Evolutionary conservation across 2,329 filamentous ascomycete species (phyloP).

Genomic region (Ascochyta koolunga): DNA sequence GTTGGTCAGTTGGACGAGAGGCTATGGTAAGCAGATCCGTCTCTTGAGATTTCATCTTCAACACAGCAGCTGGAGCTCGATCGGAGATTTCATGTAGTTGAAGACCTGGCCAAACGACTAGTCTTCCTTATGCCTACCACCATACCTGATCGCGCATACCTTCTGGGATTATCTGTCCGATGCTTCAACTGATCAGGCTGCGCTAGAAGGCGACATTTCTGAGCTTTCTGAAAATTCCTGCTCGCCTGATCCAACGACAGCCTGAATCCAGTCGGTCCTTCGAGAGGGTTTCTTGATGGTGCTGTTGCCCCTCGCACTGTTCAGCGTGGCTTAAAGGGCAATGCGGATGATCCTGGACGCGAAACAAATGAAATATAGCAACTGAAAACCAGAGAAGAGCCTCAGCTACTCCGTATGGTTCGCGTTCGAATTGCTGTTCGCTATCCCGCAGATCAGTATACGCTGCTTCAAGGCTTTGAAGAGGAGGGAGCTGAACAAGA

Average conservation of each 20-base stretch:
- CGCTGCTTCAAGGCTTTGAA: constrained; percentile 20
- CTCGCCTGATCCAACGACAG: too few relatives aligned
- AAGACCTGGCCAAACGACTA: too few relatives aligned
- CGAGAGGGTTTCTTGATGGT: constrained; percentile 26
- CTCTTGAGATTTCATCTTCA: constrained; percentile 14
- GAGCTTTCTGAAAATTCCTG: too few relatives aligned
- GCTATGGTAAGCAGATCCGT: not conserved
- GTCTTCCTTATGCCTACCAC: too few relatives aligned
- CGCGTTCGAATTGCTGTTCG: constrained; percentile 24
- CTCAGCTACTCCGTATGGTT: constrained; percentile 25
- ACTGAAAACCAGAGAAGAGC: constrained; percentile 22
- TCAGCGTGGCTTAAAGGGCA: constrained; percentile 27
- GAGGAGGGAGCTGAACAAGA: constrained; percentile 1
- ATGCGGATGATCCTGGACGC: constrained; percentile 31
- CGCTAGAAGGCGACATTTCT: not conserved
- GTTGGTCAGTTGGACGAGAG: not conserved
- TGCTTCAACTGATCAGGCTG: constrained; percentile 1
- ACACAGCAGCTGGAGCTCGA: constrained; percentile 26
- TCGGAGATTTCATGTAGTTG: constrained; percentile 19
- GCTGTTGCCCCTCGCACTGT: constrained; percentile 26
- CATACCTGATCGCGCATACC: constrained; percentile 23
- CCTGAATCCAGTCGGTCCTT: too few relatives aligned
- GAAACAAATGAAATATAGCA: constrained; percentile 20
- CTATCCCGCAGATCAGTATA: constrained; percentile 28
- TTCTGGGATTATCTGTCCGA: constrained; percentile 32